A percentile compares a stretch with the other conserved stretches of the same genome.
These are phyloP conservation scores for Aulographum hederae DNA, from an alignment of 2,329 filamentous ascomycete genomes.

Conservation along the genomic window DNA sequence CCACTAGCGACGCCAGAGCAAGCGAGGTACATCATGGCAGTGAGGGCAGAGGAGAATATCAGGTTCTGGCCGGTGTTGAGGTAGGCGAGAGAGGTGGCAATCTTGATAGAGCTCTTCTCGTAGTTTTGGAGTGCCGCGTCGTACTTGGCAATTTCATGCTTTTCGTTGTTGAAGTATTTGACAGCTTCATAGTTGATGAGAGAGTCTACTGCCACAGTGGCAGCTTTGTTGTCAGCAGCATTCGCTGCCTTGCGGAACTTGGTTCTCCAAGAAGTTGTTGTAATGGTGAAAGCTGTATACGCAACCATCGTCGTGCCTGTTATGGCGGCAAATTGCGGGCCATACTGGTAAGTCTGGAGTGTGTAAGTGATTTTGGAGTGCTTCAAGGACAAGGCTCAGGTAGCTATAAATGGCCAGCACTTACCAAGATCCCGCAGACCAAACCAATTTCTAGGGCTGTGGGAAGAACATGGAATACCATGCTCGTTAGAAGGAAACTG, in stretches of 20 bases:
- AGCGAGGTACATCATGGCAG: conserved; percentile 95
- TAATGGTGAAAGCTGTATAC: conserved; percentile 93
- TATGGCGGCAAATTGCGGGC: conserved; percentile 76
- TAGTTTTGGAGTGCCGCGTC: conserved; percentile 74
- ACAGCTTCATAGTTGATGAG: conserved; percentile 98
- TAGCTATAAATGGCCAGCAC: conserved; percentile 17
- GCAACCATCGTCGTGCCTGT: conserved; percentile 81
- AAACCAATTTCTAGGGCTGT: conserved; percentile 86
- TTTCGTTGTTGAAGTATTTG: conserved; percentile 99
- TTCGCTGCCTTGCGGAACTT: conserved; percentile 93
- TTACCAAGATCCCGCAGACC: conserved; percentile 92
- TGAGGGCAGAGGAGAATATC: conserved; percentile 87
- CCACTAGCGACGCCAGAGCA: conserved; percentile 74
- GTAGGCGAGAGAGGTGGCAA: conserved; percentile 80
- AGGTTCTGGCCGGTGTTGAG: conserved; percentile 92
- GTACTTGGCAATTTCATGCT: conserved; percentile 80
- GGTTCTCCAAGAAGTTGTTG: conserved; percentile 90
- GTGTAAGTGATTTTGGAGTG: conserved; percentile 5
- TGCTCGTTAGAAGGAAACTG: conserved; percentile 88
- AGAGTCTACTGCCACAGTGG: conserved; percentile 88
- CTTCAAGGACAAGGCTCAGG: background rate
- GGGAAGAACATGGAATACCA: conserved; percentile 94
- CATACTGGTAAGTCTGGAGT: conserved; percentile 72
- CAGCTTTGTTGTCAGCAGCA: conserved; percentile 86
- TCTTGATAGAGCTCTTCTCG: conserved; percentile 89